Conservation (phyloP, 2,329 filamentous ascomycete genomes). For the Fusarium foetens region DNA sequence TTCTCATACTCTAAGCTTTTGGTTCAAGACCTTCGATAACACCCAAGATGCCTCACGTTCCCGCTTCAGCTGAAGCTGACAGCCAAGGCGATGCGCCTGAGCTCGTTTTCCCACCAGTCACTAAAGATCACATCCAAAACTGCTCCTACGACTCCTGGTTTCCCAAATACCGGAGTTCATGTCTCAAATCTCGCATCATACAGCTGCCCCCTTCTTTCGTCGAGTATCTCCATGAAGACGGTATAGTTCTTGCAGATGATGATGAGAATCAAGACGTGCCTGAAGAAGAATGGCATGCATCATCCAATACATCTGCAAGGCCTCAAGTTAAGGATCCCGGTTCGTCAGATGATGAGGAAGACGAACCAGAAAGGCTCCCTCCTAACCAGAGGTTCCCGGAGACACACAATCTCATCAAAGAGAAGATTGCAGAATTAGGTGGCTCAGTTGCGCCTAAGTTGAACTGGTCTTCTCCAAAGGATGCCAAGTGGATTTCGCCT, state of each 20-base stretch:
- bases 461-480: slow-evolving; percentile 97
- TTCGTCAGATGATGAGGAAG: slow-evolving; percentile 60
- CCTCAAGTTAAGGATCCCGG: slow-evolving; percentile 56
- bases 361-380: slow-evolving; percentile 51
- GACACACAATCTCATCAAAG: slow-evolving; percentile 79
- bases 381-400: slow-evolving; percentile 72
- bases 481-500: slow-evolving; percentile 90
- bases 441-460: slow-evolving; percentile 91
- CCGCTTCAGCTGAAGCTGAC: slow-evolving; percentile 23
- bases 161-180: slow-evolving; percentile 80
- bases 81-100: slow-evolving; percentile 34
- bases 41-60: slow-evolving; percentile 50
- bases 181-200: slow-evolving; percentile 87
- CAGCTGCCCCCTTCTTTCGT: slow-evolving; percentile 80
- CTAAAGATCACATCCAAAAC: slow-evolving; percentile 87
- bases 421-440: slow-evolving; percentile 81
- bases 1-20: background rate
- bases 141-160: slow-evolving; percentile 97
- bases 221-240: slow-evolving; percentile 88
- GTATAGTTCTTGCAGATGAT: slow-evolving; percentile 85
- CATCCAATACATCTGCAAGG: slow-evolving; percentile 43
- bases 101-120: slow-evolving; percentile 83
- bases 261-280: slow-evolving; percentile 64
- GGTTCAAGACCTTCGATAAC: background rate
- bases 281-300: slow-evolving; percentile 62